Base-by-base conservation (phyloP, 1,284 basidiomycete species). In the Fomes fomentarius region DNA sequence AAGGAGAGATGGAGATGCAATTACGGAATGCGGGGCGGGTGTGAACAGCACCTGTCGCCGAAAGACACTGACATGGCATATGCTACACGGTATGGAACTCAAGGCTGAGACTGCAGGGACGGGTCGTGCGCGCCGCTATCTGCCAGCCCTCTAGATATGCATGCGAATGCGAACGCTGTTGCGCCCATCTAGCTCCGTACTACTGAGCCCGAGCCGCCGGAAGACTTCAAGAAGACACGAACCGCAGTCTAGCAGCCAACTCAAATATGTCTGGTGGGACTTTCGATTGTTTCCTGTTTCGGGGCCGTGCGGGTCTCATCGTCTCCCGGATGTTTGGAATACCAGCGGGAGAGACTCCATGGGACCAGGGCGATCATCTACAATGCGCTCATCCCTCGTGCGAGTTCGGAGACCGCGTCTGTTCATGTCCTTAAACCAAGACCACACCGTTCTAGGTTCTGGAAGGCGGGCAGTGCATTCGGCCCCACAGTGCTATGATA, bases 1-100 rank as follows among this genome's bases (percentile, higher is more conserved):
- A 25, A 26, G 11, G 37, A 31, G 14, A 26, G 38, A 28, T 41
- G 24, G 26, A 21, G 21, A 15, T 34, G 25, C 46, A 19, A 14
- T 50, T 46, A 54, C 53, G 53, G 47, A 39, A 46, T 11, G 19
- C 38, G 43, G 39, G 43, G 42, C 33, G 45, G 31, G 37, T 28
- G 22, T n/a, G 33, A 15, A 35, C 48, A 33, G 48, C 40, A 37
- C 47, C 47, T 39, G 47, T 47, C 33, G 31, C 45, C 19, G 45
- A 10, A 21, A 17, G 14, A 19, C 25, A n/a, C 17, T 17, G 28
- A 30, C 43, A 22, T 15, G 41, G n/a, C 19, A 19, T 43, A 28
- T 28, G 14, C 26, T 30, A 33, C 43, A 34, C 22, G 31, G 50
- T 35, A 24, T 28, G 33, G 40, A 35, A 43, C 31, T 50, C 31